Evolutionary conservation across 495 filamentous ascomycete genomes (phyloP), one percentile per base, ranked within the genome.

Genomic region (Aspergillus coremiiformis): DNA sequence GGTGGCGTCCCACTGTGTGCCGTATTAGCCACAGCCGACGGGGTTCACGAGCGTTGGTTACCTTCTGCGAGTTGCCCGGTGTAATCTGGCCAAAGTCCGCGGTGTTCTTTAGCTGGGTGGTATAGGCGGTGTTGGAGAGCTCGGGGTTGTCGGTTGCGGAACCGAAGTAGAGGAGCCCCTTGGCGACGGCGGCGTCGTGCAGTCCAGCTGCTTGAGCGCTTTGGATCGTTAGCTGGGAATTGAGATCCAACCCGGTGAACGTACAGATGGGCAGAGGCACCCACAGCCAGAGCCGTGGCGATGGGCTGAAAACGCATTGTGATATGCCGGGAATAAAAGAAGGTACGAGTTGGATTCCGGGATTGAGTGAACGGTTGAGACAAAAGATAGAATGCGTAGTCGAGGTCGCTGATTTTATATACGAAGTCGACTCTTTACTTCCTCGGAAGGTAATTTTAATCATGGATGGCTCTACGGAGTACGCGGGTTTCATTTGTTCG

Each of bases 81-180:
- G 80, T 82, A 44, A 82, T 67, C 56, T 77, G 72, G 24, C 82
- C 80, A 51, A 83, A 82, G 57, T 84, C 80, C 19, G 63, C 62
- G 29, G 66, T 75, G 61, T 82, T 72, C 55, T 59, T 71, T 30
- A 76, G 58, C 21, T 66, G 60, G 6, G 61, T 54, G 12, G 70
- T 49, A 54, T 85, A 86, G 12, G 62, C 35, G 9, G 68, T 50
- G 62, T 85, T 78, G 17, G 59, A 73, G 47, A 78, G 61, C 57
- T 76, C 75, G 7, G 60, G 55, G 51, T 84, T 82, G 47, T 82
- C 70, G 19, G 80, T 81, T 0, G 77, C 78, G 9, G 77, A 76
- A 39, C 82, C 82, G 50, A 85, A 84, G 65, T 83, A 85, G 14
- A 66, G 30, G 47, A 76, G 69, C 50, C 79, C 75, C 24, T 72